Conservation (phyloP, 495 filamentous ascomycete species). For the Articulospora tetracladia region DNA sequence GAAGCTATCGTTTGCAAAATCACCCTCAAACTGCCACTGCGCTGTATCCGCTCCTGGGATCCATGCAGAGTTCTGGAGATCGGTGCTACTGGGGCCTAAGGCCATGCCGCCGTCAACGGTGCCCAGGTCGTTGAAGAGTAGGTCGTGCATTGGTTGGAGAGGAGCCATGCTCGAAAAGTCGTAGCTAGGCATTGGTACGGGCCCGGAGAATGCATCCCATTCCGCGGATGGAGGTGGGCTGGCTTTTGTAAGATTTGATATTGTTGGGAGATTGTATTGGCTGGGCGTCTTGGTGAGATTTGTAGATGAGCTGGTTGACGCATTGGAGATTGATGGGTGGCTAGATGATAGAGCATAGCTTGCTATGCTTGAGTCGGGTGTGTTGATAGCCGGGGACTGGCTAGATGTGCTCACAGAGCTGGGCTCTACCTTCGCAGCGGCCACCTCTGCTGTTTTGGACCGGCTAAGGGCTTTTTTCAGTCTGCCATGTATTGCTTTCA, state of each 20-base stretch:
- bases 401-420: background rate
- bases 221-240: constrained; percentile 8
- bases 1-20: constrained; percentile 48
- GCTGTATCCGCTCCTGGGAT: constrained; percentile 11
- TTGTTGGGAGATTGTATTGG: constrained; percentile 17
- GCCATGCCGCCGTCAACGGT: constrained; percentile 24
- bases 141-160: constrained; percentile 50
- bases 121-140: constrained; percentile 47
- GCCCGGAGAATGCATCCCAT: constrained; percentile 14
- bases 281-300: background rate
- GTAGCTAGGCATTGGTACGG: constrained; percentile 33
- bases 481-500: constrained; percentile 41
- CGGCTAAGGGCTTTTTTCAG: constrained; percentile 38
- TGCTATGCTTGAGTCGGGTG: background rate
- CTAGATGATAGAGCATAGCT: background rate
- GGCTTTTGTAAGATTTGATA: constrained; percentile 12
- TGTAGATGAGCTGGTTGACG: background rate
- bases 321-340: background rate
- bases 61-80: background rate
- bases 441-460: background rate
- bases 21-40: constrained; percentile 41
- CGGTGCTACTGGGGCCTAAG: background rate
- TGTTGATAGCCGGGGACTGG: background rate
- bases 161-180: constrained; percentile 45
- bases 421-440: background rate